These are phyloP conservation scores for Mortierella sp. DNA, from an alignment of 371 early-diverging fungal species.

Conservation along the genomic window DNA sequence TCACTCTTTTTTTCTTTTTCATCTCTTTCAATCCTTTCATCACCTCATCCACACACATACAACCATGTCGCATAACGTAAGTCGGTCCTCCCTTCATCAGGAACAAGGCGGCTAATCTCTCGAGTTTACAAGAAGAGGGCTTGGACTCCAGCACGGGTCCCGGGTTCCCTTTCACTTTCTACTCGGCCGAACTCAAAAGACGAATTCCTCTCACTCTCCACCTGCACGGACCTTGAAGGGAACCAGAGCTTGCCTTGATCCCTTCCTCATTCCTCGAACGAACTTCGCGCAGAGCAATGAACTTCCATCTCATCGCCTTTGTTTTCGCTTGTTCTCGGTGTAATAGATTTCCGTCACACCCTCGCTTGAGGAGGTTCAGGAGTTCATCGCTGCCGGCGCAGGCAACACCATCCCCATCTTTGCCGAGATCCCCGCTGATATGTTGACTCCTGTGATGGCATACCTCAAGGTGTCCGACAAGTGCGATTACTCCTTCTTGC, in stretches of 20 bases:
- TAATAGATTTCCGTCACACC: conserved; percentile 65
- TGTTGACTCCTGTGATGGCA: conserved; percentile 96
- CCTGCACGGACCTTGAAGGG: conserved; percentile 9
- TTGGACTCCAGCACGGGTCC: background rate
- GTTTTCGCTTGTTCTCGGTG: no score
- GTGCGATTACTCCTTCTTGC: conserved; percentile 88
- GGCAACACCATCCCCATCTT: conserved; percentile 94
- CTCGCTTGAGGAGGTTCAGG: conserved; percentile 79
- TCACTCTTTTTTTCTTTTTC: background rate
- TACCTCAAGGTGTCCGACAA: conserved; percentile 90
- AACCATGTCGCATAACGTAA: conserved; percentile 20
- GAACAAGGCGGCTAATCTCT: background rate
- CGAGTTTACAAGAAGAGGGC: background rate
- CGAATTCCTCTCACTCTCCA: background rate
- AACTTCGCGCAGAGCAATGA: background rate
- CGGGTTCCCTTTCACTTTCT: background rate
- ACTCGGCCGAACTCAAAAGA: background rate
- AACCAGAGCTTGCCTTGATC: background rate
- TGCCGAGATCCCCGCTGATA: conserved; percentile 88
- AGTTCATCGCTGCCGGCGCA: conserved; percentile 65
- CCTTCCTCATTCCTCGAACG: background rate
- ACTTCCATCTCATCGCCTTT: background rate
- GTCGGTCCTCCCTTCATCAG: background rate
- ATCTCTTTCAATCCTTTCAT: background rate
- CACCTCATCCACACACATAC: background rate